Percentiles rank a stretch among this genome's conserved stretches.
Conservation (phyloP, 148 eudicot genomes). For the Drosera capensis region DNA sequence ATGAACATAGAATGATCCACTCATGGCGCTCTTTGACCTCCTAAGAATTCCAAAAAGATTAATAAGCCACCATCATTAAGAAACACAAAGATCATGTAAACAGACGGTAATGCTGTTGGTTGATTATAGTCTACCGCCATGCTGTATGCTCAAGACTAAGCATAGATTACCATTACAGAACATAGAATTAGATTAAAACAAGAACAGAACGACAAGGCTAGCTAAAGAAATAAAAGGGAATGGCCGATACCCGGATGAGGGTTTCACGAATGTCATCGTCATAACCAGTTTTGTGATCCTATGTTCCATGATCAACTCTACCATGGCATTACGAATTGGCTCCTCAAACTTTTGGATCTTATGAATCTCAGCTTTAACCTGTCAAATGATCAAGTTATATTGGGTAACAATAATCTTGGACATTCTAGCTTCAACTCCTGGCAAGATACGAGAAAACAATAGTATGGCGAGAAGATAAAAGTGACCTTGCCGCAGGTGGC, state of each 20-base stretch:
- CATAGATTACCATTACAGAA: no score
- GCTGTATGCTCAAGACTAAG: no score
- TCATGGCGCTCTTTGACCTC: conserved; percentile 35
- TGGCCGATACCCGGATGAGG: conserved; percentile 39
- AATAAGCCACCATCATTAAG: neutral
- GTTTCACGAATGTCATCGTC: conserved; percentile 37
- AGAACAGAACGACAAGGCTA: neutral
- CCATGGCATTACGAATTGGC: conserved; percentile 28
- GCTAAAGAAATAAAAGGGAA: neutral
- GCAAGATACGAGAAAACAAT: neutral
- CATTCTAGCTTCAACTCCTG: no score
- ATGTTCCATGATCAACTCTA: conserved; percentile 29
- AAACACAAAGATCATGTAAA: neutral
- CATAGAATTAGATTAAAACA: no score
- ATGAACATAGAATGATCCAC: conserved; percentile 30
- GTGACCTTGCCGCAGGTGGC: conserved; percentile 58
- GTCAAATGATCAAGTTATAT: conserved; percentile 1
- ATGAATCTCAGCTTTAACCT: conserved; percentile 47
- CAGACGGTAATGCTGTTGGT: no score
- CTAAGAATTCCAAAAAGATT: conserved; percentile 12
- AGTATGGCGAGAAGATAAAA: neutral
- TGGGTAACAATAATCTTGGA: no score
- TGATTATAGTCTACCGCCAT: no score
- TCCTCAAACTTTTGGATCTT: conserved; percentile 36
- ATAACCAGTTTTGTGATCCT: conserved; percentile 52